phyloP scores from a whole-genome alignment of 1,284 basidiomycete genomes.

The Ceratobasidium sp. region DNA sequence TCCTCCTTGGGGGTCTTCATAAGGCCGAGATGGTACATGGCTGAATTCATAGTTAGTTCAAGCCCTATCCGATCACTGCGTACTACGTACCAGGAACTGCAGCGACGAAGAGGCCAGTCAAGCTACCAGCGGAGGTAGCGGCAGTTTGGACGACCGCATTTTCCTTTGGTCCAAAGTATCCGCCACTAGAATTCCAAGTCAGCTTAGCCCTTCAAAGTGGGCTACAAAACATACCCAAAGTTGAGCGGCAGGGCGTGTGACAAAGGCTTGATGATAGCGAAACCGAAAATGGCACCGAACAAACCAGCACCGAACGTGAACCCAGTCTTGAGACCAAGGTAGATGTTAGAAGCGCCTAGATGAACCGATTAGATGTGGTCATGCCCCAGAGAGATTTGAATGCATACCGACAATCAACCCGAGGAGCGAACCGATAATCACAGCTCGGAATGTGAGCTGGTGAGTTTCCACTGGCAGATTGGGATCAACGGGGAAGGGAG shows the following conservation, averaged over 20 bases:
- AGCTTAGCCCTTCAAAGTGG: not conserved
- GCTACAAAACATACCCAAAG: conserved; percentile 44
- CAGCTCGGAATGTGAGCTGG: conserved; percentile 64
- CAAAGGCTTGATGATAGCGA: conserved; percentile 66
- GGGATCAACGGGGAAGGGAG: conserved; percentile 62
- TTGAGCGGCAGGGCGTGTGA: conserved; percentile 57
- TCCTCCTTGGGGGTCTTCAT: conserved; percentile 58
- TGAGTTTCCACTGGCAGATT: conserved; percentile 59
- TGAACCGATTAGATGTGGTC: conserved; percentile 22
- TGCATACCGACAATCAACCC: conserved; percentile 57
- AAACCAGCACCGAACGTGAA: conserved; percentile 70
- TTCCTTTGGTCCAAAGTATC: conserved; percentile 70
- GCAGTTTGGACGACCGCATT: conserved; percentile 58
- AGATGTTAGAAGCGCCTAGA: conserved; percentile 67
- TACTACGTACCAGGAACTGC: conserved; percentile 47
- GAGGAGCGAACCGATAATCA: conserved; percentile 66
- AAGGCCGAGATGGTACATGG: conserved; percentile 64
- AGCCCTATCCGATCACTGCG: not conserved
- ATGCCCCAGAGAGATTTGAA: conserved; percentile 42
- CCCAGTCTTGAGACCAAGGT: conserved; percentile 73
- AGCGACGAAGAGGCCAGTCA: conserved; percentile 67
- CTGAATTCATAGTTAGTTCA: conserved; percentile 50
- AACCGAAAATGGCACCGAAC: conserved; percentile 69
- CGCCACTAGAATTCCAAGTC: conserved; percentile 51
- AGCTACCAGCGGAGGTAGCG: conserved; percentile 56